These are phyloP conservation scores for Ephemerocybe angulata DNA, from an alignment of 768 basidiomycete genomes.

Conservation along the genomic window DNA sequence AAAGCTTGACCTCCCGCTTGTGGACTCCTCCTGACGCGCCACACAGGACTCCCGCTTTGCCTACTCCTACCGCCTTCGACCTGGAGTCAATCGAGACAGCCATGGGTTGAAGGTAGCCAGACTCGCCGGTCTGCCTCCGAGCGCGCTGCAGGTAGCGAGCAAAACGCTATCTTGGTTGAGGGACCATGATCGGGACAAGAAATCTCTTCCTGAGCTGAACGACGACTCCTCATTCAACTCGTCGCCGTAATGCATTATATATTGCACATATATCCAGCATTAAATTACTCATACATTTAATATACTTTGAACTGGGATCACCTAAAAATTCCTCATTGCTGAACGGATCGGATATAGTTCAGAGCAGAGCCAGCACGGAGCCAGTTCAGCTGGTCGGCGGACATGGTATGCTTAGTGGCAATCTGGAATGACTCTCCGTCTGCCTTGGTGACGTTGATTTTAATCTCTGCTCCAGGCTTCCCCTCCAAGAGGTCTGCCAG, in stretches of 20 bases:
- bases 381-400: conserved; percentile 87
- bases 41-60: conserved; percentile 70
- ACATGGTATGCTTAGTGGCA: conserved; percentile 84
- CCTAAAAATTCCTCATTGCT: no score
- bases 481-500: conserved; percentile 61
- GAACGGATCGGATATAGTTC: conserved; percentile 72
- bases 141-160: conserved; percentile 59
- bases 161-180: conserved; percentile 44
- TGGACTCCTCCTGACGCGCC: conserved; percentile 1
- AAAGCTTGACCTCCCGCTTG: background rate
- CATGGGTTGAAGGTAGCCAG: conserved; percentile 90
- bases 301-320: no score
- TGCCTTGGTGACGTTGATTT: conserved; percentile 63
- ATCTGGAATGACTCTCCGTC: conserved; percentile 65
- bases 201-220: background rate
- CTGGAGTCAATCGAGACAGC: conserved; percentile 86
- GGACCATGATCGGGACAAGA: background rate
- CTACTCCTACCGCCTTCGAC: conserved; percentile 76
- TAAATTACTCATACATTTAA: conserved; percentile 3
- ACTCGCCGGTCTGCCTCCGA: conserved; percentile 75
- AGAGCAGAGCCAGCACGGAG: conserved; percentile 83
- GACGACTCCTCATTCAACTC: background rate
- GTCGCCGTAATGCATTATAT: background rate
- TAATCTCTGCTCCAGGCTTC: conserved; percentile 43
- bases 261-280: conserved; percentile 6